Evolutionary conservation across 2,329 filamentous ascomycete species (phyloP), one percentile per base, ranked within the genome.

Genomic region (Chaetomium olivaceum): DNA sequence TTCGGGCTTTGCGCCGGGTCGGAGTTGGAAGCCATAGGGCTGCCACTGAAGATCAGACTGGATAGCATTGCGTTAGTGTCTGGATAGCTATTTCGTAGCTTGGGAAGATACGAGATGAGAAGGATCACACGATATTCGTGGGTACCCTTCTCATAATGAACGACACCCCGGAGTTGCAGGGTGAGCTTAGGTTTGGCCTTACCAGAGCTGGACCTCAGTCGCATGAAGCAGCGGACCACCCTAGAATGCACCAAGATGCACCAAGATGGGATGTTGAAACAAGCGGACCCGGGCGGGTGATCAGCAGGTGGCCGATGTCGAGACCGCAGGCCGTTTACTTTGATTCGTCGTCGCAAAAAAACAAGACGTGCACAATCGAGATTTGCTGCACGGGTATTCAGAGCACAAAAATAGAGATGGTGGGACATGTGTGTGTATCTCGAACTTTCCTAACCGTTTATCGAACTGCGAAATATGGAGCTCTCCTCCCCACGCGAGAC

Each of bases 21-120:
- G 25, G 68, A 56, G 61, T 70, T 68, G 51, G 73, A 72, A 29
- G 73, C 71, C 74, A 75, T 74, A 64, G 69, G 69, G 67, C 69
- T 74, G 58, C 69, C 67, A 63, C 70, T 74, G 67, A 73, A 67
- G 62, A 27, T 64, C 29, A 62, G 29, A 62, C 73, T 76, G 66
- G 70, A 68, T 16, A 73, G 67, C 74, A 76, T 75, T 27, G 66
- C 62, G 66, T 72, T 51, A 70, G 69, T 71, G 48, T 58, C 27
- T 29, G 52, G 25, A 11, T 52, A 21, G 4, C 16, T 39, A 5
- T 19, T 8, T 56, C 27, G 19, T 9, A 57, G 27, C 33, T 16
- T n/a, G 46, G 23, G 4, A 19, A 46, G 43, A 58, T 6, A 52
- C 29, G 23, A 58, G 25, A 60, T 11, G 19, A 39, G 50, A 29